These are phyloP conservation scores for Colletotrichum tabaci DNA, from an alignment of 2,329 filamentous ascomycete genomes.

Conservation along the genomic window DNA sequence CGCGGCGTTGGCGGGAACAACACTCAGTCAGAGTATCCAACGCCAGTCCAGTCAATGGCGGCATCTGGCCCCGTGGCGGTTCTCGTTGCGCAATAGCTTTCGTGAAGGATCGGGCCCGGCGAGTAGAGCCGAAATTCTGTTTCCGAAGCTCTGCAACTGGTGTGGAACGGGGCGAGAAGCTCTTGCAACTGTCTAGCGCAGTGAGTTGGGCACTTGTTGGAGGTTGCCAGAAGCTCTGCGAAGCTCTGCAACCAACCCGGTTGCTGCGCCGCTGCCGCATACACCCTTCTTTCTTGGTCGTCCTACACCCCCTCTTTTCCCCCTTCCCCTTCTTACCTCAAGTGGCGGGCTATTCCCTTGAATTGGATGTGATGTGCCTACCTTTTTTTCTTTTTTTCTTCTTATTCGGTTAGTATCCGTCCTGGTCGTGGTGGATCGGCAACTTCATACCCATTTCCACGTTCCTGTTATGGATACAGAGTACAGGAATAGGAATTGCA, in stretches of 20 bases:
- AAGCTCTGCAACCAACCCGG: constrained; percentile 34
- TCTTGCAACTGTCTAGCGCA: constrained; percentile 38
- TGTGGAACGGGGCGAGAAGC: constrained; percentile 18
- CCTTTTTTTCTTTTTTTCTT: no score
- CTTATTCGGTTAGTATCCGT: background rate
- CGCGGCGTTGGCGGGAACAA: constrained; percentile 9
- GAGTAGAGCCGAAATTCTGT: constrained; percentile 16
- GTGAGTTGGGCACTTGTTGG: constrained; percentile 16
- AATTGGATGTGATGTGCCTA: background rate
- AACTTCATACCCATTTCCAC: constrained; percentile 35
- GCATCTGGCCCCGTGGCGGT: background rate
- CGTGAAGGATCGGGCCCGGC: constrained; percentile 10
- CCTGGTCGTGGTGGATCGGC: constrained; percentile 33
- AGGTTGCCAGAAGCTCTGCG: constrained; percentile 36
- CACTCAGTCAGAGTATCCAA: background rate
- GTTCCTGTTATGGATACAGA: constrained; percentile 20
- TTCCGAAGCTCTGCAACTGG: constrained; percentile 29
- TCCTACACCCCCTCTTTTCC: background rate
- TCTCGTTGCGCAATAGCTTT: background rate
- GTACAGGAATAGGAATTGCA: constrained; percentile 6
- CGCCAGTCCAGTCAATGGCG: background rate
- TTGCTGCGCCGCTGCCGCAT: constrained; percentile 18
- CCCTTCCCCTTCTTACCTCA: background rate
- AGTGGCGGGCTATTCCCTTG: background rate
- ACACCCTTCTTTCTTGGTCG: background rate